These are phyloP conservation scores for Isochrysis galbana DNA, from an alignment of 78 protist species.

Conservation along the genomic window DNA sequence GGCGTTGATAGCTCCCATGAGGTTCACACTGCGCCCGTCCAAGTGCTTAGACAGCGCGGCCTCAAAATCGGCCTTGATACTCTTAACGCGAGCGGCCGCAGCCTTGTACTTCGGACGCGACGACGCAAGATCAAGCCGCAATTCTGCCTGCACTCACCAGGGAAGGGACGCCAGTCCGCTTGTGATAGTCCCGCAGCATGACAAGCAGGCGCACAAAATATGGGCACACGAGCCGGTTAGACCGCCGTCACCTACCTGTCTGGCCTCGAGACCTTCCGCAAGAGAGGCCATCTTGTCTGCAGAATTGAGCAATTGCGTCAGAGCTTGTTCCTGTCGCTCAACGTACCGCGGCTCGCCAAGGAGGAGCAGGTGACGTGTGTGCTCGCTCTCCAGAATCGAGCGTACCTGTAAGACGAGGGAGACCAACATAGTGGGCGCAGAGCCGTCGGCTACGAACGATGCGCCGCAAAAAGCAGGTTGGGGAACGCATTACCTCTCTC, in stretches of 20 bases:
- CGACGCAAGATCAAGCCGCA: background rate
- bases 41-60: background rate
- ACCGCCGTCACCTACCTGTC: no score
- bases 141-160: background rate
- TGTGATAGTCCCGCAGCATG: no score
- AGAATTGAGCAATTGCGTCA: background rate
- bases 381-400: background rate
- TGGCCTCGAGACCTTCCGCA: background rate
- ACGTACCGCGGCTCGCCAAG: background rate
- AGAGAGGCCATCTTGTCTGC: background rate
- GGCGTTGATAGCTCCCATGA: background rate
- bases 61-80: background rate
- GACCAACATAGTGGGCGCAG: no score
- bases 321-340: background rate
- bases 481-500: no score
- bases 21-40: background rate
- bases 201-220: no score
- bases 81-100: background rate
- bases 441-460: no score
- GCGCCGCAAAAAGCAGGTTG: no score
- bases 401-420: no score
- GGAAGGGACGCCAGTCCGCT: no score
- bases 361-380: background rate
- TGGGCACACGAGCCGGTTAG: no score
- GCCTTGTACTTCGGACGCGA: background rate